These are phyloP conservation scores for Candida xiaguanensis DNA, from an alignment of 805 yeast species.

Conservation along the genomic window DNA sequence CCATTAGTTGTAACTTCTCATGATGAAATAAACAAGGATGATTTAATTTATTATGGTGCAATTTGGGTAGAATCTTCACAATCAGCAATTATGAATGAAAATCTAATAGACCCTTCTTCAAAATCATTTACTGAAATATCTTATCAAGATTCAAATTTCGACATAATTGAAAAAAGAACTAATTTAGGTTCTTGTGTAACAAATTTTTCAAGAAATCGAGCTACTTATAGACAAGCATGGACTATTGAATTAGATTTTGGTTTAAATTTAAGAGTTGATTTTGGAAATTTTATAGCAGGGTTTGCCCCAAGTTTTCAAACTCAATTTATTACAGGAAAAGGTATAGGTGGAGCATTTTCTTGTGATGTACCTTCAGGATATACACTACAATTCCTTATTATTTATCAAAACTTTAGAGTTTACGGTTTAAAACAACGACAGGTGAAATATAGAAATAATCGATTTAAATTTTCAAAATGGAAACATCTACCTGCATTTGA, in stretches of 20 bases:
- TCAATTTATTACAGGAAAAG: conserved; percentile 1
- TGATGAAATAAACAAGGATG: neutral
- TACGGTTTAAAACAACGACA: conserved; percentile 7
- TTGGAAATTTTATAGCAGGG: conserved; percentile 2
- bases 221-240: conserved; percentile 11
- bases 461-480: conserved; percentile 7
- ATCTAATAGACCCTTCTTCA: neutral
- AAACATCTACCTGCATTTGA: neutral
- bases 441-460: conserved; percentile 1
- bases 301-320: conserved; percentile 6
- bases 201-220: conserved; percentile 6
- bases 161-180: neutral
- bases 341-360: conserved; percentile 5
- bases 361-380: conserved; percentile 9
- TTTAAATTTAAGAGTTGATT: conserved; percentile 5
- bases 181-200: conserved; percentile 8
- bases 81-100: neutral
- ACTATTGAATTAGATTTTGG: conserved; percentile 7
- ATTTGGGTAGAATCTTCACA: neutral
- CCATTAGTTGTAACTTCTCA: neutral
- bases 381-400: conserved; percentile 8
- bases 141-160: neutral
- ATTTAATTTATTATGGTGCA: neutral
- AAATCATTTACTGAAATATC: neutral
- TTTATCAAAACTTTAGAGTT: conserved; percentile 4